Base-by-base conservation (phyloP, 2,329 filamentous ascomycete genomes). In the Venturiaceae sp. region DNA sequence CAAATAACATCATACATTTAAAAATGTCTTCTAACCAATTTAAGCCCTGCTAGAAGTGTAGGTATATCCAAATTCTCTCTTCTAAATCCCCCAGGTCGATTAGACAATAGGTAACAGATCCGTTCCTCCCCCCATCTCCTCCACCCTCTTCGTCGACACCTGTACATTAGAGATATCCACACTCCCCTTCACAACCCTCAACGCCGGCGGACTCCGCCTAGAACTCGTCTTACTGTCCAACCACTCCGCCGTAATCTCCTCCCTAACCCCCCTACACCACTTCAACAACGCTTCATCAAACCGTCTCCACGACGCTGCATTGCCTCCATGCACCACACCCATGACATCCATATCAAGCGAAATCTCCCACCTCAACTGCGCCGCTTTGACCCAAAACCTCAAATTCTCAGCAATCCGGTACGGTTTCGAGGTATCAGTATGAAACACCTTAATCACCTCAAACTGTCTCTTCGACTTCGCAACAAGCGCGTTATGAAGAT, bases 331-430 rank as follows among this genome's bases (percentile, higher is more conserved):
- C 23, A 96, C 92, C 7, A 96, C 82, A 30, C 87, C 90, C 72
- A 95, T 86, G 23, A 92, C 90, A 67, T 96, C 90, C 55, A 97
- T 77, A 61, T 86, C 79, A 50, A 96, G 78, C 64, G 88, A 82
- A 39, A 92, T 83, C 73, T 97, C 94, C 86, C 92, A 99, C 58
- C 94, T 84, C 60, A 97, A 79, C 74, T 99, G 92, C 7, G 92
- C 91, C 1, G 92, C 94, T 76, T 99, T 99, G 73, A 88, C 83
- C 92, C 94, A 99, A 77, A 88, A 99, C 41, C 91, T 84, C 62
- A 99, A 79, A 70, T 99, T 99, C 65, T 99, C 94, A 3, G 92
- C 90, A 62, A 86, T 86, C 53, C 94, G 87, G 71, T 99, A 99
- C 0, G 94, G 94, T 74, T 97, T 97, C 61, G 84, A 86, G 9